These are phyloP conservation scores for Arxiozyma slooffiae DNA, from an alignment of 1,139 yeast species.

Conservation along the genomic window DNA sequence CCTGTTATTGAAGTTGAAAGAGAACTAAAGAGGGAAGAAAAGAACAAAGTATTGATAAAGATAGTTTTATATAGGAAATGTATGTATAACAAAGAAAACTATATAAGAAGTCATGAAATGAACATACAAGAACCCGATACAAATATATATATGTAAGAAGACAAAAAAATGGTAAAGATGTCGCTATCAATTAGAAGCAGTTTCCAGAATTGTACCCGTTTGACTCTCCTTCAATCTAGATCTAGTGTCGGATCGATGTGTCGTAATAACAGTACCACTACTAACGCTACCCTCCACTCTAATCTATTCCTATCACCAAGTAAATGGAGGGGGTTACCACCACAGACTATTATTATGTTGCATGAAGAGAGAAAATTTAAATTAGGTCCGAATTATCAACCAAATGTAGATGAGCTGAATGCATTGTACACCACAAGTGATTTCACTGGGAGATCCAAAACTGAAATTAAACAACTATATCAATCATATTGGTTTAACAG, in stretches of 20 bases:
- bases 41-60: too few relatives aligned
- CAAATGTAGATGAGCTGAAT: conserved; percentile 39
- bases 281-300: neutral
- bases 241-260: neutral
- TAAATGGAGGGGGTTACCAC: conserved; percentile 59
- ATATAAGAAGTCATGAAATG: too few relatives aligned
- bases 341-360: conserved; percentile 50
- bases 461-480: conserved; percentile 31
- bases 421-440: conserved; percentile 37
- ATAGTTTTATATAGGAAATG: too few relatives aligned
- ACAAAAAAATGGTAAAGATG: too few relatives aligned
- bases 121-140: too few relatives aligned
- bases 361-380: conserved; percentile 49
- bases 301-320: conserved; percentile 36
- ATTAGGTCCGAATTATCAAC: conserved; percentile 49
- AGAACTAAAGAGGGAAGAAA: too few relatives aligned
- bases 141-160: too few relatives aligned
- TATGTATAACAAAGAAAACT: too few relatives aligned
- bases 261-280: neutral
- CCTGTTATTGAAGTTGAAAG: too few relatives aligned
- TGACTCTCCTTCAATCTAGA: neutral
- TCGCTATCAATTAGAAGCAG: neutral
- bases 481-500: conserved; percentile 5
- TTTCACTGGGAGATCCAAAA: conserved; percentile 30
- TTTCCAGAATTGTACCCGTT: neutral